phyloP scores from a whole-genome alignment of 352 stramenopile genomes.

The Globisporangium emineosum region DNA sequence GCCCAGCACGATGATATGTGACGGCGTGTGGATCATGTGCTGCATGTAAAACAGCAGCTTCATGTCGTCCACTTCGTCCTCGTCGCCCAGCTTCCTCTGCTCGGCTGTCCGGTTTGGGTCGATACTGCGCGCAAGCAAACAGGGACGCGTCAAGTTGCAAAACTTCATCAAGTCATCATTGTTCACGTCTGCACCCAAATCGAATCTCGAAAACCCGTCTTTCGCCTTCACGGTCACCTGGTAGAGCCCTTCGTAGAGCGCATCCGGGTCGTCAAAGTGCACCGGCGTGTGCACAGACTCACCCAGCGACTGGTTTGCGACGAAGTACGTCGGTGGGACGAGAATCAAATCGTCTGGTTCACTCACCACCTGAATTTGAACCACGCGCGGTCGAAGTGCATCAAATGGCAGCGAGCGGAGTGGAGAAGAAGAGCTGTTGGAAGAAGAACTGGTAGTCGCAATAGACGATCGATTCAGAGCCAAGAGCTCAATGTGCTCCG shows the following conservation, averaged over 20 bases:
- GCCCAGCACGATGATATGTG: conserved; percentile 41
- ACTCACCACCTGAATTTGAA: conserved; percentile 57
- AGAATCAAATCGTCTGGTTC: conserved; percentile 41
- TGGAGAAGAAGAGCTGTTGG: neutral
- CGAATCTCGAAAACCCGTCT: conserved; percentile 32
- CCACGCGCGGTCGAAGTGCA: conserved; percentile 19
- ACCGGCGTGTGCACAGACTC: conserved; percentile 33
- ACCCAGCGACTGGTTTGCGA: conserved; percentile 20
- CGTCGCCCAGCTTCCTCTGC: conserved; percentile 20
- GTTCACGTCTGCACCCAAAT: conserved; percentile 42
- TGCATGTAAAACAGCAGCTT: conserved; percentile 26
- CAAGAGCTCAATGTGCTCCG: neutral
- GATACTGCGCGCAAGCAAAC: conserved; percentile 31
- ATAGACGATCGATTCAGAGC: neutral
- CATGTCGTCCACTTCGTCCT: conserved; percentile 13
- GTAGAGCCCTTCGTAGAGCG: conserved; percentile 33
- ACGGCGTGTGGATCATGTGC: conserved; percentile 31
- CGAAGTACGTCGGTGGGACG: conserved; percentile 40
- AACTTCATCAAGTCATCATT: conserved; percentile 52
- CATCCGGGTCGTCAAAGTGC: conserved; percentile 55
- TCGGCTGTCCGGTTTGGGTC: conserved; percentile 21
- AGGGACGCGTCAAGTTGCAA: conserved; percentile 50
- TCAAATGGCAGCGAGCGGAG: conserved; percentile 8
- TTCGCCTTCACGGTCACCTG: conserved; percentile 39
- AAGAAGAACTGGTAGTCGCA: neutral